Conservation (phyloP, 1,139 yeast species). For the Suhomyces yuchorum region DNA sequence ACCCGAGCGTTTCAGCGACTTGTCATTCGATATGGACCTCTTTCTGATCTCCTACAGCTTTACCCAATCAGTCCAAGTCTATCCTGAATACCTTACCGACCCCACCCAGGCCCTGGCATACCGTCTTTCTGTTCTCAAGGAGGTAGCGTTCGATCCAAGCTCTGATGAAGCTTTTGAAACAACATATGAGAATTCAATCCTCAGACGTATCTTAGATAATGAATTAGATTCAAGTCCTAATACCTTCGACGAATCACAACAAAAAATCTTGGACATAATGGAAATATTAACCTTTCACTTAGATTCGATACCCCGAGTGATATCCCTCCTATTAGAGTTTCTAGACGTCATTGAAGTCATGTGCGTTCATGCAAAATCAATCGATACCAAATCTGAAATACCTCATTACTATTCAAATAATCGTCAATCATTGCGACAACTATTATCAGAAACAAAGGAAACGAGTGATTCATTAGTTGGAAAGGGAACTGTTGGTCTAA, state of each 20-base stretch:
- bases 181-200: constrained; percentile 21
- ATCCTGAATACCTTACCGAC: constrained; percentile 7
- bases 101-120: constrained; percentile 8
- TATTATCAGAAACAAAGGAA: background rate
- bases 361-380: background rate
- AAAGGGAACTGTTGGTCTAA: constrained; percentile 7
- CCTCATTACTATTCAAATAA: background rate
- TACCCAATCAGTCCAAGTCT: constrained; percentile 12
- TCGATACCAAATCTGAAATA: background rate
- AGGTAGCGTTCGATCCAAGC: constrained; percentile 17
- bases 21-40: constrained; percentile 13
- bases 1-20: constrained; percentile 12
- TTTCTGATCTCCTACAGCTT: constrained; percentile 13
- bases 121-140: constrained; percentile 18
- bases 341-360: background rate
- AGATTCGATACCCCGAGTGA: constrained; percentile 14
- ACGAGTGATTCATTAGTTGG: background rate
- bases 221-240: constrained; percentile 20
- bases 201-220: constrained; percentile 18
- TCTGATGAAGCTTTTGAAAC: constrained; percentile 16
- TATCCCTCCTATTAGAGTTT: constrained; percentile 7
- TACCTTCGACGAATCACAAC: constrained; percentile 21
- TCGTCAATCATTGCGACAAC: background rate
- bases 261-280: constrained; percentile 22
- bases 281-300: constrained; percentile 22